phyloP scores from a whole-genome alignment of 2,329 filamentous ascomycete genomes.

The Trichoderma hamatum region DNA sequence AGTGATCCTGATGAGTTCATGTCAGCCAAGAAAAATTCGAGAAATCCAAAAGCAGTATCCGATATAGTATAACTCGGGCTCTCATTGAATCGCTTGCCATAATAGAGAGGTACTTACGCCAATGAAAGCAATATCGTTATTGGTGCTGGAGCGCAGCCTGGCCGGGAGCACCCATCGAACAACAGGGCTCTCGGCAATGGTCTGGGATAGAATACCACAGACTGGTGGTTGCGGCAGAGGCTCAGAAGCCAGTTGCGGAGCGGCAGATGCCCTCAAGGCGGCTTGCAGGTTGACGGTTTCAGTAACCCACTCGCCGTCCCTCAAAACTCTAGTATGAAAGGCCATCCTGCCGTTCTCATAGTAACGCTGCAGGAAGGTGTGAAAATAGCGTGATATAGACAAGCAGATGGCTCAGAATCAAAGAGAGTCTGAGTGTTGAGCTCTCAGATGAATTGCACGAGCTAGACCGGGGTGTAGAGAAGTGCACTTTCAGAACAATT shows the following conservation, averaged over 20 bases:
- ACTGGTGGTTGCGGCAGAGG: conserved; percentile 49
- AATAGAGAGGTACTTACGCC: conserved; percentile 60
- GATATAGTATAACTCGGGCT: background rate
- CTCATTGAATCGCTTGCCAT: background rate
- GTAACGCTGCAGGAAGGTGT: conserved; percentile 24
- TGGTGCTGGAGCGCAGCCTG: conserved; percentile 67
- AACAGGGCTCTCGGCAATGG: conserved; percentile 74
- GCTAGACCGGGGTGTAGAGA: background rate
- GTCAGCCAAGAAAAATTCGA: background rate
- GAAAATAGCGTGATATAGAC: too few species aligned
- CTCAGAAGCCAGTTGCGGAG: conserved; percentile 38
- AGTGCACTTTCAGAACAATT: background rate
- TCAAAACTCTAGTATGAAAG: conserved; percentile 58
- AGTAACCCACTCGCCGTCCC: conserved; percentile 61
- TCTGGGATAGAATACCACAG: conserved; percentile 77
- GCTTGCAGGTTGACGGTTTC: conserved; percentile 51
- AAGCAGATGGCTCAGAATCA: background rate
- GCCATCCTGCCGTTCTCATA: conserved; percentile 42
- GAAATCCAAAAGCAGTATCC: background rate
- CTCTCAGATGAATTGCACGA: background rate
- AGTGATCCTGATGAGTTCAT: conserved; percentile 62
- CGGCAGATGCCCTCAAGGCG: conserved; percentile 45
- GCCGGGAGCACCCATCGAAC: conserved; percentile 78
- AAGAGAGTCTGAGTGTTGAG: background rate
- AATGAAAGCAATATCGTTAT: conserved; percentile 85